Conservation (phyloP, 2,329 filamentous ascomycete genomes). For the Verticillium albo-atrum region DNA sequence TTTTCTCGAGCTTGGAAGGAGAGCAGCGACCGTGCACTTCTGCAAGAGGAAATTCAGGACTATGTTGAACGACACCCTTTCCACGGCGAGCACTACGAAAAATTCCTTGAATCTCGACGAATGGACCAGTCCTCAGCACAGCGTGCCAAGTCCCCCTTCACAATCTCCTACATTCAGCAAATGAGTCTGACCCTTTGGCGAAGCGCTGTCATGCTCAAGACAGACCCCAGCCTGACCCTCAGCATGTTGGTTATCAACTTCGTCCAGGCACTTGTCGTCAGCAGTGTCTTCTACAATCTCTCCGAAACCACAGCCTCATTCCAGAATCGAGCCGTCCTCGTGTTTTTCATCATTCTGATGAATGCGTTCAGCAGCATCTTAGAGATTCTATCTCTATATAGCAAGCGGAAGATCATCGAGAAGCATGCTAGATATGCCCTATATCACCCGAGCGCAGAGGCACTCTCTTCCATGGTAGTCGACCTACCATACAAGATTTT, state of each 20-base stretch:
- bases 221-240: slow-evolving; percentile 32
- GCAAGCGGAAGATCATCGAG: slow-evolving; percentile 30
- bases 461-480: slow-evolving; percentile 16
- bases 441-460: slow-evolving; percentile 30
- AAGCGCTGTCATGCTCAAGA: slow-evolving; percentile 31
- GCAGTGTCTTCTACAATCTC: slow-evolving; percentile 32
- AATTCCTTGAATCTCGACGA: slow-evolving; percentile 5
- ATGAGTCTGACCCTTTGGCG: slow-evolving; percentile 36
- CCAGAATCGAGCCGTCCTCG: slow-evolving; percentile 37
- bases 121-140: slow-evolving; percentile 23
- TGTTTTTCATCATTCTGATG: slow-evolving; percentile 51
- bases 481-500: slow-evolving; percentile 29
- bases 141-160: slow-evolving; percentile 42
- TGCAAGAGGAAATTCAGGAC: slow-evolving; percentile 23
- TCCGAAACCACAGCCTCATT: slow-evolving; percentile 37
- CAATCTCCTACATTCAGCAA: slow-evolving; percentile 42
- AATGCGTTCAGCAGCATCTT: slow-evolving; percentile 40
- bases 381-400: slow-evolving; percentile 32
- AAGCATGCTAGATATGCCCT: slow-evolving; percentile 36
- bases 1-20: slow-evolving; percentile 20
- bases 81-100: slow-evolving; percentile 4
- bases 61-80: slow-evolving; percentile 13
- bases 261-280: slow-evolving; percentile 44
- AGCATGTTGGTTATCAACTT: slow-evolving; percentile 37
- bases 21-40: slow-evolving; percentile 18